A percentile compares a stretch with the other conserved stretches of the same genome.
phyloP scores from a whole-genome alignment of 768 basidiomycete genomes.

The Lentinula sp. region DNA sequence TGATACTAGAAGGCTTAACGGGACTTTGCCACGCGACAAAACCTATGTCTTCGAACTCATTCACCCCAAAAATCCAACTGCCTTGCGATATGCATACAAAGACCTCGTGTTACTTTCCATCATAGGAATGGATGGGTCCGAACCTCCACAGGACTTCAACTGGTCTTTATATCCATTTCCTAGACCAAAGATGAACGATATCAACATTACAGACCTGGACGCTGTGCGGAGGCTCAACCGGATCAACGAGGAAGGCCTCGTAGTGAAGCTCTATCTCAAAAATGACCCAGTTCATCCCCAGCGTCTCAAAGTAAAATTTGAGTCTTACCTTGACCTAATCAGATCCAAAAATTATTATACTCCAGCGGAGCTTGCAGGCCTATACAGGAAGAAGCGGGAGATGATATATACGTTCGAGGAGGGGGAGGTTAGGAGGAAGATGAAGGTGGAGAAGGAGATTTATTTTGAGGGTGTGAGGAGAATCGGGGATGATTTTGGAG shows the following conservation, averaged over 20 bases:
- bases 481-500: constrained; percentile 9
- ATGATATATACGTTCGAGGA: constrained; percentile 6
- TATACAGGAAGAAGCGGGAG: constrained; percentile 1
- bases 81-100: background rate
- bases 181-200: constrained; percentile 1
- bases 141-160: constrained; percentile 8
- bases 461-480: background rate
- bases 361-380: background rate
- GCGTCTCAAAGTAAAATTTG: constrained; percentile 11
- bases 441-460: background rate
- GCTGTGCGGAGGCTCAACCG: constrained; percentile 5
- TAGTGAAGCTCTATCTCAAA: constrained; percentile 7
- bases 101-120: constrained; percentile 8
- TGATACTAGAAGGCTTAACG: background rate
- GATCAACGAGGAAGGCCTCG: constrained; percentile 10
- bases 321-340: constrained; percentile 5
- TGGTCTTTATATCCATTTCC: constrained; percentile 10
- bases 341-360: background rate
- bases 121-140: constrained; percentile 8
- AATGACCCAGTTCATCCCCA: constrained; percentile 4
- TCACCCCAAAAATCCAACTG: constrained; percentile 4
- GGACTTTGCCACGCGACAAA: constrained; percentile 5
- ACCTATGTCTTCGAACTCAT: constrained; percentile 11
- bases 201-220: background rate
- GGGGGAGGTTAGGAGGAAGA: background rate